A percentile compares a stretch with the other conserved stretches of the same genome.
Conservation (phyloP, 306 rosid species). For the Clitoria ternatea region DNA sequence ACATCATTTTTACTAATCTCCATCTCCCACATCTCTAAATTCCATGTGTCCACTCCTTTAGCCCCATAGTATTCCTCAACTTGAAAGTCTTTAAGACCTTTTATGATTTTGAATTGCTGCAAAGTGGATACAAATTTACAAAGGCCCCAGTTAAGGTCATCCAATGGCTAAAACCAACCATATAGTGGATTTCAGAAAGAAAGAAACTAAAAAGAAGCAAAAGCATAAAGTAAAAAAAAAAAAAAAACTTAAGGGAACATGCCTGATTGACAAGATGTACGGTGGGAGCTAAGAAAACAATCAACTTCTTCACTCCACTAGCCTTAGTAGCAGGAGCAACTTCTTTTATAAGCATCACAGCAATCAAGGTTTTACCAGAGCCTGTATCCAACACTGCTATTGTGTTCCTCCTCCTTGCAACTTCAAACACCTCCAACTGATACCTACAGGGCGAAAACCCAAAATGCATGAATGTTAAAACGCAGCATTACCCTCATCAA, state of each 20-base stretch:
- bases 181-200: neutral
- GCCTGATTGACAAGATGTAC: slow-evolving; percentile 91
- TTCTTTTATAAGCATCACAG: slow-evolving; percentile 68
- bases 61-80: slow-evolving; percentile 80
- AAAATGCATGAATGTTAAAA: neutral
- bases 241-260: neutral
- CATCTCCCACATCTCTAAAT: slow-evolving; percentile 60
- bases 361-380: slow-evolving; percentile 74
- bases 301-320: slow-evolving; percentile 33
- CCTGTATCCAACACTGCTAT: slow-evolving; percentile 89
- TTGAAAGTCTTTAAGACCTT: slow-evolving; percentile 41
- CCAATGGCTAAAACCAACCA: neutral
- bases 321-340: slow-evolving; percentile 45
- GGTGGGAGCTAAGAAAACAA: slow-evolving; percentile 83
- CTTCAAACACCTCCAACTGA: slow-evolving; percentile 61
- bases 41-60: slow-evolving; percentile 82
- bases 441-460: slow-evolving; percentile 39
- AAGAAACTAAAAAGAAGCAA: neutral
- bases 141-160: slow-evolving; percentile 18
- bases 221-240: neutral
- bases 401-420: slow-evolving; percentile 62
- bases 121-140: slow-evolving; percentile 48
- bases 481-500: neutral
- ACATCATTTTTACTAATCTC: slow-evolving; percentile 63
- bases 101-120: slow-evolving; percentile 72